Percentiles rank a stretch among this genome's conserved stretches.
Conservation (phyloP, 2,329 filamentous ascomycete genomes). For the Fusarium sp. region DNA sequence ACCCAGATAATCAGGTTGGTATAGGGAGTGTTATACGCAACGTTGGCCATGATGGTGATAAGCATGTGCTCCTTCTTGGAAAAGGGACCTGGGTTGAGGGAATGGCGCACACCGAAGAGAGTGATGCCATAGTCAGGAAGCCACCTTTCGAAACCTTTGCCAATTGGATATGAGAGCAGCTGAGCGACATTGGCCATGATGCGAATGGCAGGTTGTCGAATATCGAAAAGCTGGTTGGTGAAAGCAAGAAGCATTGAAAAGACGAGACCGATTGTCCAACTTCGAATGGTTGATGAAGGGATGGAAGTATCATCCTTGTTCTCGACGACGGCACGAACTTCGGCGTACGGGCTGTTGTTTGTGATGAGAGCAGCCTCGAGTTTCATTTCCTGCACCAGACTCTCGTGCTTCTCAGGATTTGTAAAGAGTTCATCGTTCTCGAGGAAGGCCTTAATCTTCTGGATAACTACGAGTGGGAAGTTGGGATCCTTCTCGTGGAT, state of each 20-base stretch:
- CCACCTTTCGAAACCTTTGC: conserved; percentile 59
- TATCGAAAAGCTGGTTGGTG: conserved; percentile 67
- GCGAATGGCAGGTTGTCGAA: conserved; percentile 63
- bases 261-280: conserved; percentile 62
- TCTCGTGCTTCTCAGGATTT: conserved; percentile 57
- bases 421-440: conserved; percentile 56
- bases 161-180: conserved; percentile 64
- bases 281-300: conserved; percentile 64
- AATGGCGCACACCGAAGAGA: conserved; percentile 56
- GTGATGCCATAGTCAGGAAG: conserved; percentile 62
- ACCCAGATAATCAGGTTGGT: conserved; percentile 66
- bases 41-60: conserved; percentile 70
- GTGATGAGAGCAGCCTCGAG: conserved; percentile 63
- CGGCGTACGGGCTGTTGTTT: conserved; percentile 66
- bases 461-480: conserved; percentile 51
- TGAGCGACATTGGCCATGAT: conserved; percentile 66
- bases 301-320: conserved; percentile 62
- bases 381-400: conserved; percentile 63
- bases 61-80: conserved; percentile 70
- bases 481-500: conserved; percentile 56
- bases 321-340: conserved; percentile 65
- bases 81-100: conserved; percentile 65
- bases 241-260: conserved; percentile 61
- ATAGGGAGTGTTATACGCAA: conserved; percentile 62
- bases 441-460: conserved; percentile 54